phyloP scores from a whole-genome alignment of 768 basidiomycete species.

The Serendipita sp. region DNA sequence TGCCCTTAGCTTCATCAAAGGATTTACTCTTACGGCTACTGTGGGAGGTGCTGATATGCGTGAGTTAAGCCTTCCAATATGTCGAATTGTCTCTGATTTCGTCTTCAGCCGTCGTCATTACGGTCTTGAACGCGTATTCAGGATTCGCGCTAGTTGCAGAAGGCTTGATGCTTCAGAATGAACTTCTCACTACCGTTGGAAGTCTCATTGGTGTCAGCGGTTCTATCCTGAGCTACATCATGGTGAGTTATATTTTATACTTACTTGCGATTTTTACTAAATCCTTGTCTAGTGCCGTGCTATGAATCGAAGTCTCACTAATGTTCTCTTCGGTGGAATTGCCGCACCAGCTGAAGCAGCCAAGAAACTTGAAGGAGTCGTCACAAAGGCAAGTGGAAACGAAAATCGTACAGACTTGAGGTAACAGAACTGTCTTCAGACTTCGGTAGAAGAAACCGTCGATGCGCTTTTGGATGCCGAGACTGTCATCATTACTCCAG shows the following conservation, averaged over 20 bases:
- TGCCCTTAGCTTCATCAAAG: conserved; percentile 66
- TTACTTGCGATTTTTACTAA: neutral
- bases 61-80: conserved; percentile 24
- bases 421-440: conserved; percentile 15
- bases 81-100: conserved; percentile 1
- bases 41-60: conserved; percentile 92
- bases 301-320: conserved; percentile 76
- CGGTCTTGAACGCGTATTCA: conserved; percentile 79
- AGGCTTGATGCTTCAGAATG: conserved; percentile 84
- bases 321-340: conserved; percentile 83
- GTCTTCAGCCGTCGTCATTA: conserved; percentile 65
- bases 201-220: conserved; percentile 77
- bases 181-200: conserved; percentile 67
- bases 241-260: conserved; percentile 34
- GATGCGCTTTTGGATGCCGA: conserved; percentile 67
- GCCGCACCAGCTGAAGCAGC: conserved; percentile 29
- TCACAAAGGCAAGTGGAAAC: conserved; percentile 31
- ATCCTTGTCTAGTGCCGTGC: conserved; percentile 52
- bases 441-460: conserved; percentile 64
- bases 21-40: conserved; percentile 77
- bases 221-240: conserved; percentile 82
- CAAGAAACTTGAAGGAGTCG: conserved; percentile 69
- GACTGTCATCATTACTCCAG: conserved; percentile 56
- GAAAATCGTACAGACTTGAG: neutral
- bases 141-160: conserved; percentile 85